phyloP scores from a whole-genome alignment of 306 rosid species.

The Trifolium fragiferum region DNA sequence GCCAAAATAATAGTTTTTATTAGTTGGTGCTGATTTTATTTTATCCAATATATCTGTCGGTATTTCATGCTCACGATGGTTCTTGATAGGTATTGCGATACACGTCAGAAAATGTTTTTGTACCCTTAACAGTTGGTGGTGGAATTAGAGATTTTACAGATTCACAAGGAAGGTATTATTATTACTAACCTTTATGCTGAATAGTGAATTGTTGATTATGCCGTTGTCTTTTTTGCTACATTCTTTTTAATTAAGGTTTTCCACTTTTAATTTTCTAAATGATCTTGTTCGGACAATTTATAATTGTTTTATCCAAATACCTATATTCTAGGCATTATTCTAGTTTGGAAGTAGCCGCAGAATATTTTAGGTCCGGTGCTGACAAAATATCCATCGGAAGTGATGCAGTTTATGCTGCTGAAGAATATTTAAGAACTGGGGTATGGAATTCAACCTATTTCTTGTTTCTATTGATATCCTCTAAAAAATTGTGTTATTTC shows the following conservation, averaged over 20 bases:
- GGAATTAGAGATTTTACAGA: slow-evolving; percentile 97
- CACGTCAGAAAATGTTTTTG: slow-evolving; percentile 94
- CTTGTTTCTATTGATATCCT: slow-evolving; percentile 31
- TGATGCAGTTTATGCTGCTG: slow-evolving; percentile 97
- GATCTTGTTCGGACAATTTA: neutral
- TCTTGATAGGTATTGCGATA: slow-evolving; percentile 74
- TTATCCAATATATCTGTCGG: neutral
- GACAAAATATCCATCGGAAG: slow-evolving; percentile 98
- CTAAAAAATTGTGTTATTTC: slow-evolving; percentile 4
- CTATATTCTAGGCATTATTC: slow-evolving; percentile 72
- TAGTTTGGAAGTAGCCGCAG: slow-evolving; percentile 98
- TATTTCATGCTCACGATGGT: slow-evolving; percentile 35
- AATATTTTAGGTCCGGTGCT: slow-evolving; percentile 97
- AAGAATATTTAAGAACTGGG: slow-evolving; percentile 83
- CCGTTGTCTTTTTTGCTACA: slow-evolving; percentile 12
- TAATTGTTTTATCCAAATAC: neutral
- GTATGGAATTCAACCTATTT: slow-evolving; percentile 54
- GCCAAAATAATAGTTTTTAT: neutral
- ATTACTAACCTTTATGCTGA: slow-evolving; percentile 27
- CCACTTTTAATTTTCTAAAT: slow-evolving; percentile 11
- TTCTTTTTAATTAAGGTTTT: neutral
- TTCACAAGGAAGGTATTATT: slow-evolving; percentile 81
- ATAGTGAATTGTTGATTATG: slow-evolving; percentile 16
- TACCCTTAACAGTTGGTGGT: slow-evolving; percentile 97
- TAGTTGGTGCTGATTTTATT: neutral